Percentiles rank a stretch among this genome's conserved stretches.
Evolutionary conservation across 768 basidiomycete genomes (phyloP).

Genomic region (Auricularia sp.): DNA sequence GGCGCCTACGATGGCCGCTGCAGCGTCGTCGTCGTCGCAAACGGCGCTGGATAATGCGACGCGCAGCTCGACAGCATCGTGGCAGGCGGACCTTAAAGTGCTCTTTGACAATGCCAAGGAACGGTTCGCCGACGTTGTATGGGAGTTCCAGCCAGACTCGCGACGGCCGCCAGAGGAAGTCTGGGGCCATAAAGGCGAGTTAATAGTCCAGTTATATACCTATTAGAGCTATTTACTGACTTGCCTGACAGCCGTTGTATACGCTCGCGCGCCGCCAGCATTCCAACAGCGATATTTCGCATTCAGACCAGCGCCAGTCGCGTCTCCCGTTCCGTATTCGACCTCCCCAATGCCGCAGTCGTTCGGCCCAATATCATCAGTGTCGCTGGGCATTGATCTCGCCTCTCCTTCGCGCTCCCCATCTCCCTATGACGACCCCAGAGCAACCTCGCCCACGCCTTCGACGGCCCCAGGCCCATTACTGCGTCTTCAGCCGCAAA

Average conservation of each 20-base stretch:
- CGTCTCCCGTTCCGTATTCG: conserved; percentile 41
- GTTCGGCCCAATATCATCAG: conserved; percentile 22
- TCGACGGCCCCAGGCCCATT: conserved; percentile 32
- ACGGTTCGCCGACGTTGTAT: conserved; percentile 94
- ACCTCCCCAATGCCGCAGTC: conserved; percentile 27
- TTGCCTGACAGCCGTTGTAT: conserved; percentile 63
- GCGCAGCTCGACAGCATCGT: conserved; percentile 52
- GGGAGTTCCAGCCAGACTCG: conserved; percentile 48
- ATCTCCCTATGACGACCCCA: conserved; percentile 28
- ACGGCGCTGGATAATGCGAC: conserved; percentile 55
- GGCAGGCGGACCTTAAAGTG: conserved; percentile 71
- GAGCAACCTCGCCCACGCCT: conserved; percentile 29
- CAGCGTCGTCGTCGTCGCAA: conserved; percentile 3
- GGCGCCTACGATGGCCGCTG: neutral
- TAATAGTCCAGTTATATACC: neutral
- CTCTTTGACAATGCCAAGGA: conserved; percentile 81
- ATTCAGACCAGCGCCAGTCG: conserved; percentile 47
- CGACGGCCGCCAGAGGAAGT: conserved; percentile 36
- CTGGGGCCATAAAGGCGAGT: conserved; percentile 86
- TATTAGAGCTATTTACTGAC: neutral
- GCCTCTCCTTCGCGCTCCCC: conserved; percentile 34
- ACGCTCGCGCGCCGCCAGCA: conserved; percentile 84
- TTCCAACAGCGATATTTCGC: conserved; percentile 88
- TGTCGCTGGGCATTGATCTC: conserved; percentile 25
- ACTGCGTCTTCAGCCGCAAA: conserved; percentile 54